Percentiles rank a stretch among this genome's conserved stretches.
Conservation (phyloP, 306 rosid species). For the Vigna angularis region DNA sequence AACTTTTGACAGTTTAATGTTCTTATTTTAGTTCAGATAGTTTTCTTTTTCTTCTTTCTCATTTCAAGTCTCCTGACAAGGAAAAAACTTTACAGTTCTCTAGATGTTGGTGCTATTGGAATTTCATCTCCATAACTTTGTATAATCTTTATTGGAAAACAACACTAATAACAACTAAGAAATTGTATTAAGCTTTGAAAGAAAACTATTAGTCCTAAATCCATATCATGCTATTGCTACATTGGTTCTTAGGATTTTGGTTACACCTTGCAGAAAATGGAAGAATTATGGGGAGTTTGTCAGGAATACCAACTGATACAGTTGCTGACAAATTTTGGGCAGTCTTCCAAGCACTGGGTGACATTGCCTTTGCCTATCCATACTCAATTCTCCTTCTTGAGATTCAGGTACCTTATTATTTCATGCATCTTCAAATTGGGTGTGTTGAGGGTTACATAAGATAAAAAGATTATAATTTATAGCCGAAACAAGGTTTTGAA, state of each 20-base stretch:
- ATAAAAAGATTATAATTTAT: constrained; percentile 1
- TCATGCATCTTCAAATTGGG: constrained; percentile 15
- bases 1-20: constrained; percentile 9
- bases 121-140: neutral
- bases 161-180: neutral
- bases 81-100: neutral
- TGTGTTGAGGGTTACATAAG: neutral
- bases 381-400: constrained; percentile 76
- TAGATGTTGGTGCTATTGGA: neutral
- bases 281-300: constrained; percentile 66
- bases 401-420: constrained; percentile 65
- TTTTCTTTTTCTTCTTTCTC: too few species aligned
- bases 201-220: constrained; percentile 6
- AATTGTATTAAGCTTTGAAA: neutral
- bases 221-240: constrained; percentile 17
- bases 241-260: constrained; percentile 30
- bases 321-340: constrained; percentile 64
- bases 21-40: neutral
- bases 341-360: constrained; percentile 83
- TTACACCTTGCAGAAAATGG: constrained; percentile 70
- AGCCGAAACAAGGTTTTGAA: constrained; percentile 28
- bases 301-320: constrained; percentile 61
- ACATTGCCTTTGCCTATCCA: constrained; percentile 84
- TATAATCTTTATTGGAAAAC: neutral
- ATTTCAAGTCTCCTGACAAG: neutral